Conservation (phyloP, 768 basidiomycete species). For the Boletus huronensis region DNA sequence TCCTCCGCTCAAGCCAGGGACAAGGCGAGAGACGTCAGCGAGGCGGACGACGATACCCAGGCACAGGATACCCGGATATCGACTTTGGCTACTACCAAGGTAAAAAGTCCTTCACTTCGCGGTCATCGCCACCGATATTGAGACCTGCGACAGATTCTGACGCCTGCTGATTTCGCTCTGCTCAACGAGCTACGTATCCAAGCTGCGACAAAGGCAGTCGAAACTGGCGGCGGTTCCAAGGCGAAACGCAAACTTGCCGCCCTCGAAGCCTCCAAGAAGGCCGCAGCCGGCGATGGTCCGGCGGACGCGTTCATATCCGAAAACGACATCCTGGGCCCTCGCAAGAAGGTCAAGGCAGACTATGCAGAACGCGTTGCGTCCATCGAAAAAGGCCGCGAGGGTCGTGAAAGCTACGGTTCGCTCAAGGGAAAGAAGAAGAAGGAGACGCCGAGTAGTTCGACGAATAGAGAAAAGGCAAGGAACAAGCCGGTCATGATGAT, state of each 20-base stretch:
- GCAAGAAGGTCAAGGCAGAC: constrained; percentile 89
- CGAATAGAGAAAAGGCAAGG: constrained; percentile 87
- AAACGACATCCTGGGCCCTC: constrained; percentile 86
- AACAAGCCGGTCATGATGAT: constrained; percentile 98
- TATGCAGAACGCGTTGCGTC: constrained; percentile 93
- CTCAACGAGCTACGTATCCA: constrained; percentile 84
- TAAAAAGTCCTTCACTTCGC: constrained; percentile 18
- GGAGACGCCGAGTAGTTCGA: constrained; percentile 75
- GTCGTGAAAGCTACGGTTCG: constrained; percentile 89
- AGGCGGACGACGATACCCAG: constrained; percentile 17
- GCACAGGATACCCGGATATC: constrained; percentile 45
- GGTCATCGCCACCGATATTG: background rate
- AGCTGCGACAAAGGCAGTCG: constrained; percentile 68
- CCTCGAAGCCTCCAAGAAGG: constrained; percentile 70
- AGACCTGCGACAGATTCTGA: constrained; percentile 67
- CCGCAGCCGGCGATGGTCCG: constrained; percentile 41
- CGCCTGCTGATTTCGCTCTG: constrained; percentile 93
- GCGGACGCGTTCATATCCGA: constrained; percentile 72
- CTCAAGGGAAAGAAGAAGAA: constrained; percentile 91
- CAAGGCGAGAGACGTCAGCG: background rate
- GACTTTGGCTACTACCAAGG: constrained; percentile 79
- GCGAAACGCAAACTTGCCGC: constrained; percentile 88
- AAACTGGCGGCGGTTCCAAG: constrained; percentile 63
- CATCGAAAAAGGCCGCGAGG: constrained; percentile 90
- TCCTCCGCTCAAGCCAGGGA: constrained; percentile 5